Evolutionary conservation across 2,329 filamentous ascomycete species (phyloP).

Genomic region (Aspergillus pseudotamarii): DNA sequence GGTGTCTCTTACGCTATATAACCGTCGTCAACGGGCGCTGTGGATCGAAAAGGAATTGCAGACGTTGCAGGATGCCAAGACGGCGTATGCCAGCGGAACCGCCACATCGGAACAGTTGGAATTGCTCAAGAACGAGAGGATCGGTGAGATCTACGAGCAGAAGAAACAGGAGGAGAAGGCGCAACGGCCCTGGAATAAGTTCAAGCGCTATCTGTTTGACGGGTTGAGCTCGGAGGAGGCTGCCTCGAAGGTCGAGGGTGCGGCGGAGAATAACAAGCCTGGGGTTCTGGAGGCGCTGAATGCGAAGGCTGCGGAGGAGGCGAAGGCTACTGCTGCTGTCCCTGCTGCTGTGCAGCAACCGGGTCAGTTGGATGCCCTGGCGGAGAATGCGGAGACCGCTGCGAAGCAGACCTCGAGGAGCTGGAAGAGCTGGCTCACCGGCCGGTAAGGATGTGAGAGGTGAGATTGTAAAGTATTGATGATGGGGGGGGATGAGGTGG

Average conservation of each 20-base stretch:
- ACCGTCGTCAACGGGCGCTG: constrained; percentile 64
- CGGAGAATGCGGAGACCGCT: constrained; percentile 38
- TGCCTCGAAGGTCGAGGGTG: constrained; percentile 10
- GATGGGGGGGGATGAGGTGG: background rate
- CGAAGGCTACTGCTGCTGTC: constrained; percentile 21
- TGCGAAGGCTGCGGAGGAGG: constrained; percentile 34
- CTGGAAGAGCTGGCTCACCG: constrained; percentile 45
- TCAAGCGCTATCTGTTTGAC: constrained; percentile 42
- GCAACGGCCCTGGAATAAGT: constrained; percentile 41
- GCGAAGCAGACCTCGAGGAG: constrained; percentile 40
- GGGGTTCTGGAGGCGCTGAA: constrained; percentile 39
- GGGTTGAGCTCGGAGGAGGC: constrained; percentile 42
- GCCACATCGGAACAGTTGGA: constrained; percentile 47
- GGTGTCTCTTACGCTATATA: constrained; percentile 68
- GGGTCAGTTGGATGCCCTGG: constrained; percentile 39
- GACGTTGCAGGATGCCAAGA: constrained; percentile 45
- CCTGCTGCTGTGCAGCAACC: constrained; percentile 6
- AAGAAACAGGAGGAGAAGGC: constrained; percentile 44
- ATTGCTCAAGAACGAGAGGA: constrained; percentile 48
- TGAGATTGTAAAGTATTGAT: background rate
- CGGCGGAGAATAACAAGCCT: constrained; percentile 23
- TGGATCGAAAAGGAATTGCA: constrained; percentile 58
- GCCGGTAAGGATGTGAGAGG: constrained; percentile 28
- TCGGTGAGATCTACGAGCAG: constrained; percentile 44
- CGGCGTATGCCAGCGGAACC: constrained; percentile 44